Conservation (phyloP, 192 early-diverging fungal genomes). For the Pilaira anomala region DNA sequence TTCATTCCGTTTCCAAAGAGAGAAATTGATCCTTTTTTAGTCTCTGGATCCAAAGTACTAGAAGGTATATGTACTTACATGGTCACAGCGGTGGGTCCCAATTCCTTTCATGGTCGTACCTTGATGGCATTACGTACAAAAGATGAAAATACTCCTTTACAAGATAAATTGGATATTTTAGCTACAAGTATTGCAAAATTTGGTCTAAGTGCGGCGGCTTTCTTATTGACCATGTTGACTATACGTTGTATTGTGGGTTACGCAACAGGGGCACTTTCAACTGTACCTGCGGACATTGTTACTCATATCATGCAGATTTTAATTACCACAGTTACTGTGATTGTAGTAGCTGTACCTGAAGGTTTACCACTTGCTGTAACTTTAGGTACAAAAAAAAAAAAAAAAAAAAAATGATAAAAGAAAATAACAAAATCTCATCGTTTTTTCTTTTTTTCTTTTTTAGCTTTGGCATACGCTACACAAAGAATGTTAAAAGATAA, state of each 20-base stretch:
- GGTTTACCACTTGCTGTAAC: constrained; percentile 98
- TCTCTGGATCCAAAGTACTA: constrained; percentile 90
- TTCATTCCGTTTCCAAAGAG: not conserved
- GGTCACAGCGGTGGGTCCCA: constrained; percentile 79
- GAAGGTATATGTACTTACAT: constrained; percentile 88
- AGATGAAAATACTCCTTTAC: constrained; percentile 86
- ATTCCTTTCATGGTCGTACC: constrained; percentile 86
- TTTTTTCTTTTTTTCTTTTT: not conserved
- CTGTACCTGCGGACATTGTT: constrained; percentile 42
- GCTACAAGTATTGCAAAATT: constrained; percentile 93
- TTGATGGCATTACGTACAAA: constrained; percentile 85
- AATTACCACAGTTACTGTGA: constrained; percentile 87
- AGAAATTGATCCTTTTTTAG: constrained; percentile 69
- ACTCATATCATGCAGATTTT: constrained; percentile 71
- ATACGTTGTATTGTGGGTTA: constrained; percentile 75
- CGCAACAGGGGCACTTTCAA: constrained; percentile 21
- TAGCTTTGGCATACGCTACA: constrained; percentile 90
- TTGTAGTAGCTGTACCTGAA: constrained; percentile 99
- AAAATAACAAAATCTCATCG: no score
- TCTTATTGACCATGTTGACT: constrained; percentile 83
- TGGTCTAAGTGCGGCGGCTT: constrained; percentile 71
- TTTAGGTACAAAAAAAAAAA: no score
- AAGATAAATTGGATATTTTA: constrained; percentile 81
- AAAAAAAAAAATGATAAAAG: no score
- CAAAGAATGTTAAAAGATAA: constrained; percentile 95